These are phyloP conservation scores for Neurospora sp. DNA, from an alignment of 495 filamentous ascomycete species.

Conservation along the genomic window DNA sequence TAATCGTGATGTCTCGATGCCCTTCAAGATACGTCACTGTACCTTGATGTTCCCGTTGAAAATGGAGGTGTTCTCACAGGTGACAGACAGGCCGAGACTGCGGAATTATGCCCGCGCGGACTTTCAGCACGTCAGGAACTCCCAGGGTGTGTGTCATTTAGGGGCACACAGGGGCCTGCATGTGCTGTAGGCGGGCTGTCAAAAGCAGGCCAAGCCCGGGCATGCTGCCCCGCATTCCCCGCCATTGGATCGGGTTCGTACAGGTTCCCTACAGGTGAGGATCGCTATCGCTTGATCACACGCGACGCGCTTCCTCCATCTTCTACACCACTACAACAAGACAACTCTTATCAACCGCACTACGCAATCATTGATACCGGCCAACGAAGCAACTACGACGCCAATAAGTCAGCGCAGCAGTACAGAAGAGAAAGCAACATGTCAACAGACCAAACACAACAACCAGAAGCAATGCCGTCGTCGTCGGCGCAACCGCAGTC, in stretches of 20 bases:
- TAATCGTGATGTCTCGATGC: neutral
- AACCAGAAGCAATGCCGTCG: neutral
- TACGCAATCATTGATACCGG: neutral
- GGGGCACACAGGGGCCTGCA: neutral
- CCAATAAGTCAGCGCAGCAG: neutral
- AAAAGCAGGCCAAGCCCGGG: neutral
- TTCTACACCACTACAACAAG: neutral
- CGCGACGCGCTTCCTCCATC: neutral
- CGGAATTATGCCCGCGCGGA: neutral
- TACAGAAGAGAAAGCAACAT: neutral
- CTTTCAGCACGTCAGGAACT: neutral
- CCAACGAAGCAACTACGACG: neutral
- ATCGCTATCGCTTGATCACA: neutral
- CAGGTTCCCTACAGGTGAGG: neutral
- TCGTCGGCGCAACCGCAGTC: neutral
- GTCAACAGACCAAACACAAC: neutral
- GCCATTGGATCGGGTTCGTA: neutral
- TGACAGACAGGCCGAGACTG: neutral
- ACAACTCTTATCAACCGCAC: neutral
- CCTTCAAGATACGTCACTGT: neutral
- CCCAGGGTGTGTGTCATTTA: neutral
- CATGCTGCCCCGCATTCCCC: neutral
- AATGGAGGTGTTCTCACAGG: too few relatives aligned
- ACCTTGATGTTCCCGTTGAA: neutral
- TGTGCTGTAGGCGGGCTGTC: neutral